Evolutionary conservation across 495 filamentous ascomycete species (phyloP), one percentile per base, ranked within the genome.

Genomic region (Talaromyces thailandensis): DNA sequence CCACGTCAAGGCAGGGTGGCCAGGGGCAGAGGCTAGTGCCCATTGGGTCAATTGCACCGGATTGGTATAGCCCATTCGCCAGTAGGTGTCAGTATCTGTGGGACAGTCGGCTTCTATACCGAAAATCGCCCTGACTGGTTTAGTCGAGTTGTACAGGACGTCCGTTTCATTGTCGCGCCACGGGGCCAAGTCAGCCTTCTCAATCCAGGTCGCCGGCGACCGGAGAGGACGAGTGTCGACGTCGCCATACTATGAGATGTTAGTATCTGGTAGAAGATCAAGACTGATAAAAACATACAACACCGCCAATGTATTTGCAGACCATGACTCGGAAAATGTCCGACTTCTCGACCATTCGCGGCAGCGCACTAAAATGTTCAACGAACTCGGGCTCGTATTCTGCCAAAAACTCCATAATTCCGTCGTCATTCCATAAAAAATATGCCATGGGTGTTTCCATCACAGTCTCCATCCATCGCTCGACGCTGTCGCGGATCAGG

Each of bases 61-160:
- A 51, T 66, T 66, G 28, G 64, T 68, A 60, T 68, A 68, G 12
- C 66, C 66, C 56, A 66, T 62, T 23, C 66, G 66, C 66, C 66
- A 68, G 58, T 66, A 66, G 21, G 23, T 37, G 57, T 68, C 64
- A 14, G 29, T 61, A 23, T 64, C 50, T 16, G 62, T 55, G 24
- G 56, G 55, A 25, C 52, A 64, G 48, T 66, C 64, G 21, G 64
- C 64, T 64, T 66, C 64, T 2, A 66, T 59, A n/a, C 64, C 64
- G 18, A 66, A 59, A n/a, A 66, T 64, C 4, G 62, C 64, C 23
- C 52, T 45, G 14, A 64, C 64, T 16, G 62, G 64, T 21, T 58
- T 58, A 3, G 53, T 58, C 1, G 56, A 59, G n/a, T 63, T 63
- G 55, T 63, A 63, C 16, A 48, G 21, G n/a, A 45, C n/a, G 4